Evolutionary conservation across 371 early-diverging fungal species (phyloP).

Genomic region (Rhizopus delemar): DNA sequence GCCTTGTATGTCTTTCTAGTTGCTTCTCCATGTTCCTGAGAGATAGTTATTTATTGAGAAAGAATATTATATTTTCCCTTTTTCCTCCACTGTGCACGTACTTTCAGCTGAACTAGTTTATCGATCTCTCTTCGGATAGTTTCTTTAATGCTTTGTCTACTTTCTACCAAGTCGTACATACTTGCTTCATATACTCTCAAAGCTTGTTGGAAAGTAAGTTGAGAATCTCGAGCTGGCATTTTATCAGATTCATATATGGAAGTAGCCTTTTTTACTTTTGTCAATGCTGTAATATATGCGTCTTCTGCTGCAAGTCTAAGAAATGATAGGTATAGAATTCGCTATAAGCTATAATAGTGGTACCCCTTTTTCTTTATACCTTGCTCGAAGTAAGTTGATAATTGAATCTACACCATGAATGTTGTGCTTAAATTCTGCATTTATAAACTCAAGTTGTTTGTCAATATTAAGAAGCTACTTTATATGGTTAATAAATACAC

Average conservation of each 20-base stretch:
- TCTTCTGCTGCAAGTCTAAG: conserved; percentile 40
- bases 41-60: neutral
- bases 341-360: no score
- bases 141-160: conserved; percentile 27
- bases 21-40: conserved; percentile 36
- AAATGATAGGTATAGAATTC: no score
- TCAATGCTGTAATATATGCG: conserved; percentile 30
- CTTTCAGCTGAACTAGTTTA: conserved; percentile 19
- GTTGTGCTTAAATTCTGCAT: conserved; percentile 43
- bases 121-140: conserved; percentile 22
- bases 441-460: conserved; percentile 42
- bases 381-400: conserved; percentile 33
- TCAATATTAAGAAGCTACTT: conserved; percentile 22
- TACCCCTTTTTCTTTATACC: conserved; percentile 27
- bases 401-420: conserved; percentile 43
- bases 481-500: neutral
- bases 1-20: conserved; percentile 34
- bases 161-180: conserved; percentile 25
- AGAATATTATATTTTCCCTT: neutral
- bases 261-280: conserved; percentile 31
- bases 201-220: conserved; percentile 30
- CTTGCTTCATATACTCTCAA: conserved; percentile 35
- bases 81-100: neutral
- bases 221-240: conserved; percentile 1
- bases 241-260: conserved; percentile 24